Conservation (phyloP, 2,329 filamentous ascomycete species). For the Ophiostoma piceae region DNA sequence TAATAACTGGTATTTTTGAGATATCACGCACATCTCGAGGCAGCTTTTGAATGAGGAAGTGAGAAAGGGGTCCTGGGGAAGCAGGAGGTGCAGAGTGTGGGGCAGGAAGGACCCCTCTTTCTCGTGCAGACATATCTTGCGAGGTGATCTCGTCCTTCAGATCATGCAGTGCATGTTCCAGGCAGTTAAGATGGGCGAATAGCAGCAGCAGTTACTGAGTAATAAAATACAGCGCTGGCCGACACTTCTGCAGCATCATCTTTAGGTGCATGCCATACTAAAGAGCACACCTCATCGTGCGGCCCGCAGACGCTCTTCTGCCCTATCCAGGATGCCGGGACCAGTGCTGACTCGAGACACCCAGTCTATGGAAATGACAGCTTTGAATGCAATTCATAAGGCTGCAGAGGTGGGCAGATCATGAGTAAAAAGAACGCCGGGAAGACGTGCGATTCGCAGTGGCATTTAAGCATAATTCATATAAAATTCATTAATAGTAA, state of each 20-base stretch:
- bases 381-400: background rate
- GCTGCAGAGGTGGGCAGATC: slow-evolving; percentile 4
- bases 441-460: background rate
- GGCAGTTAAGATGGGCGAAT: background rate
- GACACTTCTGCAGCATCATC: background rate
- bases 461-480: background rate
- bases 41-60: background rate
- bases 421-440: background rate
- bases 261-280: background rate
- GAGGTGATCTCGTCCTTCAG: background rate
- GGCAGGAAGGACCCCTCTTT: background rate
- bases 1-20: background rate
- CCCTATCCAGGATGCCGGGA: slow-evolving; percentile 4
- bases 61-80: background rate
- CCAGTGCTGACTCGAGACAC: background rate
- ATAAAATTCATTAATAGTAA: background rate
- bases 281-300: background rate
- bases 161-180: background rate
- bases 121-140: background rate
- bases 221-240: background rate
- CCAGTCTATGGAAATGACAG: background rate
- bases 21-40: slow-evolving; percentile 3
- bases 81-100: background rate
- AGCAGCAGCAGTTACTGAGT: background rate
- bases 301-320: slow-evolving; percentile 1